Base-by-base conservation (phyloP, 257 asterid species). In the Nicotiana tomentosiformis region DNA sequence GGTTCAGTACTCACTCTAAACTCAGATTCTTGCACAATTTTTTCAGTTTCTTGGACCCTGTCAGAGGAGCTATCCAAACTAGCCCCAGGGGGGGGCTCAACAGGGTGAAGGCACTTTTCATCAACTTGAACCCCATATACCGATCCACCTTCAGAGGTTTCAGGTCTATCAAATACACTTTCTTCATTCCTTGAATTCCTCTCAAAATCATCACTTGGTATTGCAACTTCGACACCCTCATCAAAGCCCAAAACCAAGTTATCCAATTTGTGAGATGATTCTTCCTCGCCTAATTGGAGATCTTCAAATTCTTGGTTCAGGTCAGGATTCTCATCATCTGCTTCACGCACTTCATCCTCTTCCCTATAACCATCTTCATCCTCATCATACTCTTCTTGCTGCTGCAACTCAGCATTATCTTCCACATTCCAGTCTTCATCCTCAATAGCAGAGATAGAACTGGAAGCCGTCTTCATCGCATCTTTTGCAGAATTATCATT, bases 381-480 rank as follows among this genome's bases (percentile, higher is more conserved):
- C 92, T 93, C 98, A 29, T 94, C 97, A 72, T 96, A 94, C 88
- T 93, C 98, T 84, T 93, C 98, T 89, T 90, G 99, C 89, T 83
- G 93, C 88, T 90, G 97, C 89, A 94, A 77, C 56, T 77, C 84
- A 77, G 84, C 90, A 83, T 88, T 89, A 85, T 93, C 89, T 85
- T 92, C 98, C 84, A 89, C 86, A 80, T 90, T 58, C 99, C 99
- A 94, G 57, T 96, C 98, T 81, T 93, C 98, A 87, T 93, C 98
- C 84, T 90, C 99, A 85, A 82, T 87, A 81, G 82, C 93, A 77
- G 93, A 91, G 43, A 87, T 81, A 77, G 93, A 91, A 77, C 90
- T 91, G 23, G 91, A 82, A 77, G 83, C 90, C 33, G 83, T 83
- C 78, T 81, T 17, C 55, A 72, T 55, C 8, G 85, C 20, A 83